Evolutionary conservation across 495 filamentous ascomycete species (phyloP), one percentile per base, ranked within the genome.

Genomic region (Podospora didyma): DNA sequence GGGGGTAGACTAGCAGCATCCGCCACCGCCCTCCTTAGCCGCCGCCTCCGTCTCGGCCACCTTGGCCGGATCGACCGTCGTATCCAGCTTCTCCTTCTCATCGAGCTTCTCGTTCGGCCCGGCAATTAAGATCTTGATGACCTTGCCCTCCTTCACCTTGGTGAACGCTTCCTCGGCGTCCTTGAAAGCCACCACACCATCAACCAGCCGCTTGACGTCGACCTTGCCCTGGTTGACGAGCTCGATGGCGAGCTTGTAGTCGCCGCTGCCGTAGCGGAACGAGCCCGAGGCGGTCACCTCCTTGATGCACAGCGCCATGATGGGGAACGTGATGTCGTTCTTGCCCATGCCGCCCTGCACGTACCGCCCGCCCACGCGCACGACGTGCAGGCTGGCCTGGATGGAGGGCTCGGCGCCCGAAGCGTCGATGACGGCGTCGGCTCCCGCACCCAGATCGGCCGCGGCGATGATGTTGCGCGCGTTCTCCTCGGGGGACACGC

Each of bases 291-390:
- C 78, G 20, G 81, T 87, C 4, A 96, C 79, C 75, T 97, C 92
- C 73, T 95, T 94, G 28, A 84, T 78, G 57, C 86, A 88, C 54
- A 94, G 76, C 17, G 83, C 80, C 73, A 89, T 83, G 62, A 96
- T 96, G 26, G 92, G 92, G 70, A 94, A 88, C 14, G 71, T 81
- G 70, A 95, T 89, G 60, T 90, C 84, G 10, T 79, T 63, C 67
- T 85, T 84, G 56, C 91, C 92, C 80, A 95, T 85, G 7, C 91
- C 92, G 54, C 82, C 90, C 74, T 96, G 92, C 1, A 96, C 87
- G 67, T 90, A 94, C 0, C 84, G 85, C 6, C 92, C 92, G 12
- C 91, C 90, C 44, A 77, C 70, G 45, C 85, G 73, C 2, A 93
- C 75, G 16, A 79, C 77, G 73, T 94, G 82, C 53, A 96, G 79